These are phyloP conservation scores for Microcyclospora tardicrescens DNA, from an alignment of 2,329 filamentous ascomycete genomes.

Conservation along the genomic window DNA sequence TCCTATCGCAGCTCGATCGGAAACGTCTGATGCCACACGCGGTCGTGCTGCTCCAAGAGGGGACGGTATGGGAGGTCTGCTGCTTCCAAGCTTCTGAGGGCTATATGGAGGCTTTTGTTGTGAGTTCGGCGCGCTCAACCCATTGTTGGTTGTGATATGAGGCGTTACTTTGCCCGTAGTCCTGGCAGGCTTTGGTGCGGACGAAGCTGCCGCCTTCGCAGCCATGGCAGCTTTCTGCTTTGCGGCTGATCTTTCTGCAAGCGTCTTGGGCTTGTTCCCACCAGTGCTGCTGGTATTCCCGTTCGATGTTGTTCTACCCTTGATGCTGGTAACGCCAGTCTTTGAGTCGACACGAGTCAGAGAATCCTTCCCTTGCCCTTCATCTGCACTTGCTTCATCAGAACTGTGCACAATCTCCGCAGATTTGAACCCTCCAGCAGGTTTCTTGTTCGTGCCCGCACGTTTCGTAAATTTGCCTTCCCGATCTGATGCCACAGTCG, in stretches of 20 bases:
- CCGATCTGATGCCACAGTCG: conserved; percentile 17
- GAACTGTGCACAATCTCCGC: conserved; percentile 42
- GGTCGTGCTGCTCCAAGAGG: conserved; percentile 49
- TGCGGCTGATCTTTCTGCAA: neutral
- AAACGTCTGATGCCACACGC: conserved; percentile 45
- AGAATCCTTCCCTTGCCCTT: conserved; percentile 13
- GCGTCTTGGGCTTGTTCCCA: neutral
- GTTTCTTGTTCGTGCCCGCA: conserved; percentile 15
- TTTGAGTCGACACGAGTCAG: conserved; percentile 6
- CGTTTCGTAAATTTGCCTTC: conserved; percentile 11
- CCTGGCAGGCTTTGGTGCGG: conserved; percentile 9
- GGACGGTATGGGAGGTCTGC: conserved; percentile 47
- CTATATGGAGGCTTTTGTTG: conserved; percentile 25
- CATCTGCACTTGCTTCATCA: conserved; percentile 29
- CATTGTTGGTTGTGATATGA: conserved; percentile 3
- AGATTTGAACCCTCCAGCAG: conserved; percentile 32
- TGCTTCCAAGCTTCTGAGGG: conserved; percentile 29
- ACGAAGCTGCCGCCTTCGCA: conserved; percentile 10
- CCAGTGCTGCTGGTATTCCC: neutral
- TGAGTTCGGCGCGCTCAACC: conserved; percentile 13
- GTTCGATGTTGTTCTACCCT: neutral
- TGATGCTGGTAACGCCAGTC: neutral
- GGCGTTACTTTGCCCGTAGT: conserved; percentile 16
- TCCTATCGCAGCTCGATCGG: conserved; percentile 15
- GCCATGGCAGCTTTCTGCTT: conserved; percentile 2